Conservation (phyloP, 768 basidiomycete species). For the Mycena kentingensis region DNA sequence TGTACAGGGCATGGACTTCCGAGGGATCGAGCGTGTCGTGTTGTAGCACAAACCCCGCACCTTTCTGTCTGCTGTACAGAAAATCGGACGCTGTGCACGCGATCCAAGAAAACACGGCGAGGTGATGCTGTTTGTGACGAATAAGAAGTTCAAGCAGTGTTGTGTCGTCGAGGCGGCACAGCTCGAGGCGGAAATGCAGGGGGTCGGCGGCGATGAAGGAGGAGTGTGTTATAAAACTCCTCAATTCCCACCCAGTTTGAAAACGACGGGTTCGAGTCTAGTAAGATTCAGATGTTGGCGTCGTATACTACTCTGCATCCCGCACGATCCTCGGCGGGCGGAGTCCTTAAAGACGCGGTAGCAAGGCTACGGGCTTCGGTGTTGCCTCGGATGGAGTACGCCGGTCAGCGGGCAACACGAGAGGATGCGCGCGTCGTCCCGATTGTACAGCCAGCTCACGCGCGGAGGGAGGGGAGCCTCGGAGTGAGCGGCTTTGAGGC, state of each 20-base stretch:
- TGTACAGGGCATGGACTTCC: slow-evolving; percentile 4
- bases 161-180: too few relatives aligned
- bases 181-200: too few relatives aligned
- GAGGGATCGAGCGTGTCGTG: neutral
- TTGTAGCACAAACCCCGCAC: slow-evolving; percentile 6
- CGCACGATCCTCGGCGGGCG: slow-evolving; percentile 1
- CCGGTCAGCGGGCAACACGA: neutral
- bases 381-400: neutral
- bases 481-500: too few relatives aligned
- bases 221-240: neutral
- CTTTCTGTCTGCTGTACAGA: slow-evolving; percentile 6
- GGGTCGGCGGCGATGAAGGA: neutral
- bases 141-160: neutral
- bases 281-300: neutral
- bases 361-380: neutral
- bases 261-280: neutral
- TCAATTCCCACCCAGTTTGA: neutral
- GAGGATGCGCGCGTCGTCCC: neutral
- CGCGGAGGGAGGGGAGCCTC: too few relatives aligned
- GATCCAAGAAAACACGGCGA: neutral
- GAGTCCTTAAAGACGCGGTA: slow-evolving; percentile 2
- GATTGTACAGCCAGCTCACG: too few relatives aligned
- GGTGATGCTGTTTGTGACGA: neutral
- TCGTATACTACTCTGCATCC: slow-evolving; percentile 1
- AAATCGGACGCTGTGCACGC: neutral